These are phyloP conservation scores for Fusarium graminum DNA, from an alignment of 2,329 filamentous ascomycete species.

Conservation along the genomic window DNA sequence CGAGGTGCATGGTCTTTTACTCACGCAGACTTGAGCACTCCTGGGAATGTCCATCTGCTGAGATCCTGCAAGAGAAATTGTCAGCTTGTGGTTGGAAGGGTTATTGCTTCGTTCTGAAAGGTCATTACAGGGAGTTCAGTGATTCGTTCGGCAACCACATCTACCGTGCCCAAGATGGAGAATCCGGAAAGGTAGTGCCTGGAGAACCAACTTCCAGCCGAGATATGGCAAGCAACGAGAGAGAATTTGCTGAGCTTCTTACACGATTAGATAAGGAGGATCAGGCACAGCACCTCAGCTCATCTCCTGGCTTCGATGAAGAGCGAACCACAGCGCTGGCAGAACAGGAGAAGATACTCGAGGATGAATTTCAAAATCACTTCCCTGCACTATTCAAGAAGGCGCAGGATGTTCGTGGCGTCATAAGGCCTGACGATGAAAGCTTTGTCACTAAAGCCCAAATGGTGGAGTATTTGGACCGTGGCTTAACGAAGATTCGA, in stretches of 20 bases:
- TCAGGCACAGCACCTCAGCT: slow-evolving; percentile 54
- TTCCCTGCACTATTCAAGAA: slow-evolving; percentile 63
- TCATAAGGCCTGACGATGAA: slow-evolving; percentile 50
- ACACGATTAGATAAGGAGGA: slow-evolving; percentile 60
- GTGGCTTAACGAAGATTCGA: slow-evolving; percentile 61
- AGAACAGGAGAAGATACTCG: slow-evolving; percentile 62
- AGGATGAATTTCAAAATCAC: slow-evolving; percentile 61
- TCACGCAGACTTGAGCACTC: slow-evolving; percentile 63
- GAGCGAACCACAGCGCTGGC: slow-evolving; percentile 59
- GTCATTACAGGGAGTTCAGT: slow-evolving; percentile 68
- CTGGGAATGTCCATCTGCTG: slow-evolving; percentile 65
- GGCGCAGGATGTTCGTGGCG: slow-evolving; percentile 54
- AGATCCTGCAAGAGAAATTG: slow-evolving; percentile 61
- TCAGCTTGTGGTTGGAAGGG: slow-evolving; percentile 63
- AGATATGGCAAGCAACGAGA: slow-evolving; percentile 50
- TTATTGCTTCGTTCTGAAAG: slow-evolving; percentile 67
- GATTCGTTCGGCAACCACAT: slow-evolving; percentile 66
- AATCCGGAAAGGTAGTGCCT: slow-evolving; percentile 54
- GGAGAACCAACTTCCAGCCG: slow-evolving; percentile 30
- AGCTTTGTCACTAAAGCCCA: slow-evolving; percentile 61
- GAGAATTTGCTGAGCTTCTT: slow-evolving; percentile 62
- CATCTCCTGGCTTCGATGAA: slow-evolving; percentile 55
- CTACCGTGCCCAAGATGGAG: slow-evolving; percentile 57
- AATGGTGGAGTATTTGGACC: slow-evolving; percentile 63
- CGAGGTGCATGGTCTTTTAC: slow-evolving; percentile 66